Base-by-base conservation (phyloP, 2,329 filamentous ascomycete genomes). In the Akanthomyces muscarius region DNA sequence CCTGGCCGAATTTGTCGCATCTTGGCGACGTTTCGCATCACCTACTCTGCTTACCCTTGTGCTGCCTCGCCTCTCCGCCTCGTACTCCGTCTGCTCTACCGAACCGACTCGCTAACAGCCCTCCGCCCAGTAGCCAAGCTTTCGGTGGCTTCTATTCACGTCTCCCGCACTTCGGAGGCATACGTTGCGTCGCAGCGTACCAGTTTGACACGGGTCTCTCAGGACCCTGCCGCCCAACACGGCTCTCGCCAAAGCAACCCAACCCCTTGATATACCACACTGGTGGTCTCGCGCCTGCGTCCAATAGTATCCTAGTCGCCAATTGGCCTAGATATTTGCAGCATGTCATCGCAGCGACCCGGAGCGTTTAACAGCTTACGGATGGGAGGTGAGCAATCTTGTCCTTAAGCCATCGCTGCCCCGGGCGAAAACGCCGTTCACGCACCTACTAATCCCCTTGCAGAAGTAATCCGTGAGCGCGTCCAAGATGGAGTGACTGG, bases 381-480 rank as follows among this genome's bases (percentile, higher is more conserved):
- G 82, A 97, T 98, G 92, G 95, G 94, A 87, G 95, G 94, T 97
- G 84, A 89, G 57, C 28, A 55, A 33, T 62, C 62, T 67, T 53
- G 66, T 68, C 45, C 66, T 54, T 54, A 13, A 3, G 6, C 13
- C 61, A 7, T 25, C 28, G 10, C 44, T 18, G 10, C 23, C 23
- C 8, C 3, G 28, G 4, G 28, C 61, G 16, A 42, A 21, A 28
- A 36, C 42, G 10, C 23, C 23, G 25, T 30, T 10, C 11, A 3
- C 30, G 62, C 63, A 65, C 65, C 57, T 45, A 65, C 71, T 74
- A 69, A 72, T 67, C 62, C 44, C 65, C 66, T 68, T 64, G 30
- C 73, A 98, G 95, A 99, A 84, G 90, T 98, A 68, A 92, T 99
- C 76, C 92, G 92, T 76, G 95, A 99, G 81, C 98, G 97, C 82